phyloP scores from a whole-genome alignment of 371 early-diverging fungal genomes.

The Actinomortierella ambigua region DNA sequence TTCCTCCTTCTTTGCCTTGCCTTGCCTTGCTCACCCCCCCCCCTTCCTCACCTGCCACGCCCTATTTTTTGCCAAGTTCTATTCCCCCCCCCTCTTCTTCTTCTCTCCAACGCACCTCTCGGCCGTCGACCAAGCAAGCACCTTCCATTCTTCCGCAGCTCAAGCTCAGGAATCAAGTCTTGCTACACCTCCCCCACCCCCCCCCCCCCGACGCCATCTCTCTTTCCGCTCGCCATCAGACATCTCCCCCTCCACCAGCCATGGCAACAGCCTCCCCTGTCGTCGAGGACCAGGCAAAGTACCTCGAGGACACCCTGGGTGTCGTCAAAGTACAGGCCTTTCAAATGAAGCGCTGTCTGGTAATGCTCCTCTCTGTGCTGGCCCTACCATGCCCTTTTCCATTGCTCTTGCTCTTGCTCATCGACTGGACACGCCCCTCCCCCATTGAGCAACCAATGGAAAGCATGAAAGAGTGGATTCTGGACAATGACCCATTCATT shows the following conservation, averaged over 20 bases:
- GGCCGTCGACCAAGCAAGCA: no score
- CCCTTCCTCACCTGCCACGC: not conserved
- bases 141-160: no score
- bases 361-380: slow-evolving; percentile 41
- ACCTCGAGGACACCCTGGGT: slow-evolving; percentile 82
- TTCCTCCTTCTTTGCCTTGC: no score
- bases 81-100: not conserved
- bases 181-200: not conserved
- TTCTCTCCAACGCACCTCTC: not conserved
- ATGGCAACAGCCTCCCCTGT: slow-evolving; percentile 34
- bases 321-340: slow-evolving; percentile 89
- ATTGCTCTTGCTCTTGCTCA: not conserved
- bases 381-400: no score
- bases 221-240: not conserved
- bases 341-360: slow-evolving; percentile 89
- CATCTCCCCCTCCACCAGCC: slow-evolving; percentile 4
- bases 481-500: slow-evolving; percentile 1
- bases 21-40: no score
- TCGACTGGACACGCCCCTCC: not conserved
- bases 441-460: no score
- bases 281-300: slow-evolving; percentile 78
- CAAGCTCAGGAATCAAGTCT: no score
- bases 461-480: no score
- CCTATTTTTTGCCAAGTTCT: not conserved
- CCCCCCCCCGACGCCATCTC: not conserved